Evolutionary conservation across 2,329 filamentous ascomycete genomes (phyloP), one percentile per base, ranked within the genome.

Genomic region (Penicillium palitans): DNA sequence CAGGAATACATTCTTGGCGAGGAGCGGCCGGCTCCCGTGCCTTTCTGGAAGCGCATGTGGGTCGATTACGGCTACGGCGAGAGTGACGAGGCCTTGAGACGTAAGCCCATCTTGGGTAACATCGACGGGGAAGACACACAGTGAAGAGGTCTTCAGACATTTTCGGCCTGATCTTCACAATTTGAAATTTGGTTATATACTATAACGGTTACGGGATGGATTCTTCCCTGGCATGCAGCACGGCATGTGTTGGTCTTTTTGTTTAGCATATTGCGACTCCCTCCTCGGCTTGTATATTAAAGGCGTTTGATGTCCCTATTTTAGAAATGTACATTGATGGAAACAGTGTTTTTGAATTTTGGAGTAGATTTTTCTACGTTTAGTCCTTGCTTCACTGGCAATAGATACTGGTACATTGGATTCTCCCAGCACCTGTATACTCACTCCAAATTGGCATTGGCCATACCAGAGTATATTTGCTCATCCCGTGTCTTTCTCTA

Each of bases 1-100:
- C 83, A 88, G 72, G 86, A 88, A 67, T 87, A 90, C 71, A 76
- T 91, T 60, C 85, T 90, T 73, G 88, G 88, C 19, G 87, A 86
- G 81, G 73, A 77, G 54, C 71, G 70, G 17, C 76, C 76, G 2
- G 44, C 55, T 1, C 64, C 64, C n/a, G 61, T 76, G 19, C 60
- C 75, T 6, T 69, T 73, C 58, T 77, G 74, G 76, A 69, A 75
- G 63, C 67, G 66, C 17, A 63, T 74, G 67, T 74, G 75, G 77
- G 69, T 76, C 56, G 66, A 71, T 41, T 74, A 76, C 55, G 76
- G 76, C 17, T 76, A 73, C 46, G 75, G 75, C 2, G 75, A 78
- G 60, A 72, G 76, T 48, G 76, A 77, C 44, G 69, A 76, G 54
- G 69, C 68, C 13, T 55, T 71, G 47, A 72, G 68, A 62, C 68